Evolutionary conservation across 1,139 yeast species (phyloP), one percentile per base, ranked within the genome.

Genomic region (Sugiyamaella neomexicana): DNA sequence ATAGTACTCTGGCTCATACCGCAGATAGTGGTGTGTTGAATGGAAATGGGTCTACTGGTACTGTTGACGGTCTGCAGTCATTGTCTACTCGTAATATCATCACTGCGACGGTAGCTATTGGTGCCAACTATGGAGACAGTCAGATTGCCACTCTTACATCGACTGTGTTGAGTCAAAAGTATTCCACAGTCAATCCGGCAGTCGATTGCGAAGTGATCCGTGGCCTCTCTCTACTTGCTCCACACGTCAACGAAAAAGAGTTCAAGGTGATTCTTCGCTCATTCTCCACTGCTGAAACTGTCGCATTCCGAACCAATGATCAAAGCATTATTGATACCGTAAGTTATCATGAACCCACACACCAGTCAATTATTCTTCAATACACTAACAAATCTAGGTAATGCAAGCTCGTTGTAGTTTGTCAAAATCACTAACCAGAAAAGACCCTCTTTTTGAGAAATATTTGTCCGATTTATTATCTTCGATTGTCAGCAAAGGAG

Each of bases 81-180:
- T 29, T 44, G 41, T 52, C 59, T 70, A 45, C 37, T 16, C 59
- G 63, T 23, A 68, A 89, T 66, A 84, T 90, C 17, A 80, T 89
- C 27, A 78, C 82, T 15, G 85, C 95, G 0, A 79, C 87, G n/a
- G 80, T 84, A 50, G 85, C 84, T 50, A 80, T 91, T 49, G 83
- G 93, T 0, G 79, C 81, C 40, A 77, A 79, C 40, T 86, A 89
- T 63, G 79, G 82, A 50, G 95, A 88, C 62, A 85, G 83, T 56
- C 80, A 88, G 25, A 86, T 91, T 37, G 82, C 88, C n/a, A 84
- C 89, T 1, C 77, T 93, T 60, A 85, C 95, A 0, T 83, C 89
- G 6, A 86, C 97, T 0, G 85, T 93, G 44, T 75, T 93, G 55
- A 81, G 89, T 15, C 98, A 93, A 70, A 93, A 93, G 65, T 75